phyloP scores from a whole-genome alignment of 2,329 filamentous ascomycete genomes.

The Camillea tinctor region DNA sequence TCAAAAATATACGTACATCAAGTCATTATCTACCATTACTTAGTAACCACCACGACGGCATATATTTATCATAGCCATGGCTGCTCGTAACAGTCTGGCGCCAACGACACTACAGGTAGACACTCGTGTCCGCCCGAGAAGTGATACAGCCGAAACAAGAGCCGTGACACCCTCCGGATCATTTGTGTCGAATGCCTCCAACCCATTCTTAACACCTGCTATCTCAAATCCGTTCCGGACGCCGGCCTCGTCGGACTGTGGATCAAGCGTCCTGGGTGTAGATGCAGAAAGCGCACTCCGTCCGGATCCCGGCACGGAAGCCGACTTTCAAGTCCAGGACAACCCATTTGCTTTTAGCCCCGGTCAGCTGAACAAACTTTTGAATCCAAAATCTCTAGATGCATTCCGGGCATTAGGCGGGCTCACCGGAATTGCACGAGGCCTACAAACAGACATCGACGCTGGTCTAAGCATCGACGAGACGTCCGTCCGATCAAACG shows the following conservation, averaged over 20 bases:
- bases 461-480: constrained; percentile 70
- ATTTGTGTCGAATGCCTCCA: constrained; percentile 31
- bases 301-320: constrained; percentile 69
- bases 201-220: constrained; percentile 33
- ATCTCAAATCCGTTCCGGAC: constrained; percentile 30
- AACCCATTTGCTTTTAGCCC: constrained; percentile 74
- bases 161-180: constrained; percentile 29
- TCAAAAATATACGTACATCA: not conserved
- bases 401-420: constrained; percentile 73
- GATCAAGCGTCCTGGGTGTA: constrained; percentile 27
- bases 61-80: constrained; percentile 16
- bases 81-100: constrained; percentile 24
- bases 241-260: constrained; percentile 30
- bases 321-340: constrained; percentile 64
- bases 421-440: constrained; percentile 65
- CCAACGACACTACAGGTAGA: constrained; percentile 29
- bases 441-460: constrained; percentile 61
- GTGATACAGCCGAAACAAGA: constrained; percentile 25
- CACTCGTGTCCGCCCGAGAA: constrained; percentile 26
- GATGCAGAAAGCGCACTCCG: constrained; percentile 52
- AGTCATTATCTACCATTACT: not conserved
- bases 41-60: not conserved
- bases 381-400: constrained; percentile 71
- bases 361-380: constrained; percentile 70
- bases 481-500: constrained; percentile 32